Conservation (phyloP, 2,329 filamentous ascomycete genomes). For the Fusarium sp. region DNA sequence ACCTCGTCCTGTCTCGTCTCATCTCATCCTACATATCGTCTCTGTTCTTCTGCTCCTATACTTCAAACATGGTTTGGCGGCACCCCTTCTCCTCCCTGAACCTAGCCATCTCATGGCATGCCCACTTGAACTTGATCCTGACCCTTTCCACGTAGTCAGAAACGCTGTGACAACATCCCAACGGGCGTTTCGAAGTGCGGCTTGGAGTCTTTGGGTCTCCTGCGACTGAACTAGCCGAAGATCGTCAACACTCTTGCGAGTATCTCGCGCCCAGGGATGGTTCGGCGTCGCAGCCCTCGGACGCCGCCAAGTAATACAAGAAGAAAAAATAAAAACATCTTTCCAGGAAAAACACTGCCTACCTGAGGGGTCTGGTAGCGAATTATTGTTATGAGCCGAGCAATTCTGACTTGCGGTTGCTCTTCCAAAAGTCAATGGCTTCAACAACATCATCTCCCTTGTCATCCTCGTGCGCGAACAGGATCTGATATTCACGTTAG, state of each 20-base stretch:
- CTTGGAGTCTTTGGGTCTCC: slow-evolving; percentile 6
- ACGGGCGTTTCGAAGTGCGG: slow-evolving; percentile 17
- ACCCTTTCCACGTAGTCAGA: slow-evolving; percentile 3
- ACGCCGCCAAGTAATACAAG: slow-evolving; percentile 45
- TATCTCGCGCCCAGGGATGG: slow-evolving; percentile 28
- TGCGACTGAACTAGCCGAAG: slow-evolving; percentile 14
- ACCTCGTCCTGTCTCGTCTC: slow-evolving; percentile 18
- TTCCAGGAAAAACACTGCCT: slow-evolving; percentile 44
- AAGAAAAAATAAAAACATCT: slow-evolving; percentile 37
- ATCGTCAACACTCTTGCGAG: slow-evolving; percentile 38
- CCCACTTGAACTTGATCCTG: slow-evolving; percentile 6
- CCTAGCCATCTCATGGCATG: slow-evolving; percentile 5
- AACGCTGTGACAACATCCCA: slow-evolving; percentile 8
- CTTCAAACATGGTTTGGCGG: slow-evolving; percentile 7
- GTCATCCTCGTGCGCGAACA: slow-evolving; percentile 98
- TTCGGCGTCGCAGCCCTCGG: slow-evolving; percentile 27
- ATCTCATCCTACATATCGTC: slow-evolving; percentile 11
- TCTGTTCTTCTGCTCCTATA: slow-evolving; percentile 15
- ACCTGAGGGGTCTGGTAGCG: slow-evolving; percentile 20
- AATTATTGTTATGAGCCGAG: slow-evolving; percentile 41
- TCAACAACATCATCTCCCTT: slow-evolving; percentile 92
- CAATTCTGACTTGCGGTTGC: slow-evolving; percentile 62
- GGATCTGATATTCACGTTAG: slow-evolving; percentile 70
- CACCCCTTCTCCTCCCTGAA: slow-evolving; percentile 12
- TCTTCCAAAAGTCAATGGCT: slow-evolving; percentile 96